Evolutionary conservation across 352 stramenopile species (phyloP).

Genomic region (Pythium brachiatum): DNA sequence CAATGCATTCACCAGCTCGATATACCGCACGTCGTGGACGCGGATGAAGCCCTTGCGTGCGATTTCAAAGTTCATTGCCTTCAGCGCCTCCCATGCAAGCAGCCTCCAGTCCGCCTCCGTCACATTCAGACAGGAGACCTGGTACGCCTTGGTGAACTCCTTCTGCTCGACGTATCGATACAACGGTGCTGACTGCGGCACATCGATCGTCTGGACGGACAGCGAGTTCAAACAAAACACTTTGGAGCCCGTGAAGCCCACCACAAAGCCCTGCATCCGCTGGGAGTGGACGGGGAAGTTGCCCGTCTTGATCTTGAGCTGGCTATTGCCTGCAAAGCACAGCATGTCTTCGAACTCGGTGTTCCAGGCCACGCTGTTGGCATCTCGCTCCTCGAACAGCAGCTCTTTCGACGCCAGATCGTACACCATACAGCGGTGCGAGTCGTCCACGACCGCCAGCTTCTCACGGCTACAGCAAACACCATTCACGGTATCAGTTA

Average conservation of each 20-base stretch:
- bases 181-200: conserved; percentile 86
- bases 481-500: neutral
- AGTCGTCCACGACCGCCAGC: conserved; percentile 90
- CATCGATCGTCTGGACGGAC: conserved; percentile 88
- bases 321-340: conserved; percentile 87
- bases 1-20: conserved; percentile 88
- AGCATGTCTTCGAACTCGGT: conserved; percentile 93
- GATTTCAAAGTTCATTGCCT: conserved; percentile 77
- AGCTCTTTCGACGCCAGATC: conserved; percentile 90
- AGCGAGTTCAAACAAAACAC: conserved; percentile 90
- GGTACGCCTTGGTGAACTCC: conserved; percentile 87
- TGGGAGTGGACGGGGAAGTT: conserved; percentile 88
- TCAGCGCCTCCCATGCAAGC: conserved; percentile 85
- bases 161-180: conserved; percentile 90
- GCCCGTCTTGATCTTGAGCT: conserved; percentile 91
- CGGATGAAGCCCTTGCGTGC: conserved; percentile 88
- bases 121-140: conserved; percentile 92
- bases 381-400: conserved; percentile 82
- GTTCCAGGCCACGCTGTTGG: conserved; percentile 93
- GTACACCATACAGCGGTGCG: conserved; percentile 89
- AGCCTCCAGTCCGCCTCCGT: conserved; percentile 90
- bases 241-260: conserved; percentile 91
- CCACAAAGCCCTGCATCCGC: conserved; percentile 90
- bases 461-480: conserved; percentile 64
- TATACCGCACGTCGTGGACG: conserved; percentile 89